Base-by-base conservation (phyloP, 2,329 filamentous ascomycete species). In the Beauveria rudraprayagi region DNA sequence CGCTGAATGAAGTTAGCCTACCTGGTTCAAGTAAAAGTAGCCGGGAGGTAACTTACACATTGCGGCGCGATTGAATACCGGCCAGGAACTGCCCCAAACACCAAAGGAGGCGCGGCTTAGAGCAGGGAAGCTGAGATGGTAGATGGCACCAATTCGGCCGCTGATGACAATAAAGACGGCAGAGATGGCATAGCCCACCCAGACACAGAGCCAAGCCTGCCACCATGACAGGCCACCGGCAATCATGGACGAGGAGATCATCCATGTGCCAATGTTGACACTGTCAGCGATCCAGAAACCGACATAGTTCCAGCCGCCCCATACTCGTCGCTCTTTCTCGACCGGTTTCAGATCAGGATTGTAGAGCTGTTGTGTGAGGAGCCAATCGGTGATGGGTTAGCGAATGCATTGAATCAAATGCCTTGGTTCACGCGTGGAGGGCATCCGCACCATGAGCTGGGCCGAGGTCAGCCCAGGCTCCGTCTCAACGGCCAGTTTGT, bases 221-320 rank as follows among this genome's bases (percentile, higher is more conserved):
- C 91, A 96, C 91, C 91, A 96, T 8, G 90, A 90, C 24, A 95
- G 79, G 14, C 91, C 90, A 53, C 77, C 79, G 1, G 88, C 83
- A 40, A 95, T 90, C 83, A 91, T 92, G 43, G 89, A 86, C 1
- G 89, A 91, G 0, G 90, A 89, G 64, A 95, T 94, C 90, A 95
- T 96, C 92, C 91, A 95, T 1, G 91, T 94, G 74, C 93, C 94
- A 71, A 94, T 91, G 72, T 93, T 93, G 77, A 92, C 91, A 0
- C 85, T 89, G 74, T 93, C 90, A 34, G 89, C 88, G 68, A 94
- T 83, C 90, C 90, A 93, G 71, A 94, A 94, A 16, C 85, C 89
- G 46, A 96, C 88, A 71, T 92, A 96, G 73, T 96, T 96, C 85
- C 89, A 91, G 34, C 88, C 77, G 19, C 86, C 86, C 92, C 92